These are phyloP conservation scores for Ehretia macrophylla DNA, from an alignment of 257 asterid species.

Conservation along the genomic window DNA sequence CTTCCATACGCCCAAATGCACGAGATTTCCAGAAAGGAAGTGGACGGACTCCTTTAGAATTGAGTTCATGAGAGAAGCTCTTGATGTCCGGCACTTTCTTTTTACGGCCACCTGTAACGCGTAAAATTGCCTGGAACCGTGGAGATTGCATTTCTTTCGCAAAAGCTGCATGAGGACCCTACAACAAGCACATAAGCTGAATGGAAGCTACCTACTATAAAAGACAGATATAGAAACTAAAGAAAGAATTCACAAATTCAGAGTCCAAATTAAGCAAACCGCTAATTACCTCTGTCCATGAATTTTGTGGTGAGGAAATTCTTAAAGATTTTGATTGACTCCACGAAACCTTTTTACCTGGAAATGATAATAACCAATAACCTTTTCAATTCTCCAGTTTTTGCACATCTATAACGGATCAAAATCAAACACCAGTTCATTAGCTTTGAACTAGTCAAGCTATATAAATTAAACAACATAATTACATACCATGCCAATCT, in stretches of 20 bases:
- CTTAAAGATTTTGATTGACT: constrained; percentile 62
- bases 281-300: constrained; percentile 57
- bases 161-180: constrained; percentile 69
- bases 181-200: constrained; percentile 33
- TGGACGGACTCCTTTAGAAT: constrained; percentile 89
- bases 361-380: constrained; percentile 16
- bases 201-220: neutral
- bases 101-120: constrained; percentile 74
- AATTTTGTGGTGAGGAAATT: constrained; percentile 42
- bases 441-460: too few relatives aligned
- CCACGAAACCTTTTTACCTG: constrained; percentile 63
- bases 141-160: constrained; percentile 97
- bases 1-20: constrained; percentile 79
- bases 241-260: neutral
- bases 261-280: constrained; percentile 1
- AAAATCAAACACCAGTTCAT: neutral
- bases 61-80: constrained; percentile 95
- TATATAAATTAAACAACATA: too few relatives aligned
- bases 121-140: constrained; percentile 87
- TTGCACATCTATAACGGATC: neutral
- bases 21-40: constrained; percentile 98
- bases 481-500: too few relatives aligned
- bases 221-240: neutral
- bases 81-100: constrained; percentile 65
- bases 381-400: neutral